Evolutionary conservation across 345 rosid species (phyloP).

Genomic region (Eutrema heterophyllum): DNA sequence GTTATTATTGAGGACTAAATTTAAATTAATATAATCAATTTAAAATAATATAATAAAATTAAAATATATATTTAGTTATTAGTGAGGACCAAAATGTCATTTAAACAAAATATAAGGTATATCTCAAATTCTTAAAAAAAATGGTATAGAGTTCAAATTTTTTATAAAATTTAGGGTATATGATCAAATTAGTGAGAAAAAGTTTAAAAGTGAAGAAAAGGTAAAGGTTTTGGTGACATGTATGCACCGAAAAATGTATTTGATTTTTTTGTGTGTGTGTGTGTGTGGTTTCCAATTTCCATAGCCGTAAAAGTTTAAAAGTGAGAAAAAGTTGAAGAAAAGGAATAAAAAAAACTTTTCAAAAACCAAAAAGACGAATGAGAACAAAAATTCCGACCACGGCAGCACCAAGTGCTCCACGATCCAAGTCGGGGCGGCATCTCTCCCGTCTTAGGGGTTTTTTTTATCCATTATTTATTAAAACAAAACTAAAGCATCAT

Average conservation of each 20-base stretch:
- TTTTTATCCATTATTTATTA: not conserved
- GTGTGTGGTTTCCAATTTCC: too few relatives aligned
- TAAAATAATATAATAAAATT: too few relatives aligned
- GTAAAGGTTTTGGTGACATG: not conserved
- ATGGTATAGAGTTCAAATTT: too few relatives aligned
- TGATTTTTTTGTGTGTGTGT: not conserved
- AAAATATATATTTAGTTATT: too few relatives aligned
- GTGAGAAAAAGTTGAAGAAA: not conserved
- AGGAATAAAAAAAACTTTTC: not conserved
- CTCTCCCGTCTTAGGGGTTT: not conserved
- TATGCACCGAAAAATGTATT: not conserved
- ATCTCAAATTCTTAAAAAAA: too few relatives aligned
- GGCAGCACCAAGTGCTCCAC: slow-evolving; percentile 17
- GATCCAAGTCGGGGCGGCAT: slow-evolving; percentile 9
- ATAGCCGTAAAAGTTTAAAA: not conserved
- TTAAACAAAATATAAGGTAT: too few relatives aligned
- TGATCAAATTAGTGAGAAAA: too few relatives aligned
- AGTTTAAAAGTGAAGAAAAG: too few relatives aligned
- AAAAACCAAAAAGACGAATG: not conserved
- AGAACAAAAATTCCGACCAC: not conserved
- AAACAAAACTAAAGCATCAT: not conserved
- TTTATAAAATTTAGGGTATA: too few relatives aligned
- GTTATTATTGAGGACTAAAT: too few relatives aligned
- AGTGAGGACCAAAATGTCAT: too few relatives aligned
- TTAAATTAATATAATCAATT: too few relatives aligned